Conservation (phyloP, 768 basidiomycete genomes). For the Suillus bovinus region DNA sequence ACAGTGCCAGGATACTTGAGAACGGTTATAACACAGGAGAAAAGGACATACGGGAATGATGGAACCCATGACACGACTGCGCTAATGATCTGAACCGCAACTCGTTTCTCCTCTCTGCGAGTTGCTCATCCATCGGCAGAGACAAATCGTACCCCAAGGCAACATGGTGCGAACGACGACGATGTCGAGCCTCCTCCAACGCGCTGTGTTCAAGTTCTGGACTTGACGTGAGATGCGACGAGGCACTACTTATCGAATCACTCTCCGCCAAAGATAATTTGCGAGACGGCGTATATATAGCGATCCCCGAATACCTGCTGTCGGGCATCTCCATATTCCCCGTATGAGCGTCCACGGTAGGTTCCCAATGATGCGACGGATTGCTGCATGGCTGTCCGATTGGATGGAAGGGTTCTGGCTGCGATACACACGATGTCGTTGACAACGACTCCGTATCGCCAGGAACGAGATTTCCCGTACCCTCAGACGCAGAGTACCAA, state of each 20-base stretch:
- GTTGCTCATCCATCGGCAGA: conserved; percentile 36
- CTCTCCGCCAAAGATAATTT: conserved; percentile 6
- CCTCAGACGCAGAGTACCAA: background rate
- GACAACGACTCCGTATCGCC: background rate
- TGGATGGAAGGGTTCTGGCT: background rate
- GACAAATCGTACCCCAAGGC: conserved; percentile 41
- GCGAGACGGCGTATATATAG: conserved; percentile 37
- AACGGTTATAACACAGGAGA: background rate
- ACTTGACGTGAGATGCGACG: conserved; percentile 30
- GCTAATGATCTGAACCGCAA: conserved; percentile 61
- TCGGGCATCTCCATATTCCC: conserved; percentile 35
- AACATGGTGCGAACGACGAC: conserved; percentile 7
- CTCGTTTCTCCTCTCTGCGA: conserved; percentile 56
- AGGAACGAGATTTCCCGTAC: too few relatives aligned
- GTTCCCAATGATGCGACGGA: background rate
- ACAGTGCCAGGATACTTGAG: background rate
- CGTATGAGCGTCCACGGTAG: background rate
- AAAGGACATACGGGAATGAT: conserved; percentile 57
- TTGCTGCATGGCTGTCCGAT: background rate
- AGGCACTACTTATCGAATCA: conserved; percentile 29
- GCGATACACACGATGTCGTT: background rate
- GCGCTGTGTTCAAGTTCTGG: background rate
- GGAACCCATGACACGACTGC: conserved; percentile 60
- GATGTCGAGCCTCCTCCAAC: conserved; percentile 6
- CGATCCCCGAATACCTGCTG: conserved; percentile 19